phyloP scores from a whole-genome alignment of 148 eudicot species.

The Persicaria tinctoria region DNA sequence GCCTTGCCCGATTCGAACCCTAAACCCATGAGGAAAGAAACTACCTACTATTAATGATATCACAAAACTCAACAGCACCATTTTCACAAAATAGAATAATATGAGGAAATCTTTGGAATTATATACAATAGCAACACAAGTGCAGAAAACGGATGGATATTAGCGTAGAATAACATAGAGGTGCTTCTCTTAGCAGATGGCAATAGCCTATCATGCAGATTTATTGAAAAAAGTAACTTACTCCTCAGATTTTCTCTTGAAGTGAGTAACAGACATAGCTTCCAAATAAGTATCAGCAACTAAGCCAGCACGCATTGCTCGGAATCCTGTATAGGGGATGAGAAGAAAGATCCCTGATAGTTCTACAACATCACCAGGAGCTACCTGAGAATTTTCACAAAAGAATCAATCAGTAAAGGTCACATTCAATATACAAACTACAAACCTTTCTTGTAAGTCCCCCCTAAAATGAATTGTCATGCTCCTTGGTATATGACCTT shows the following conservation, averaged over 20 bases:
- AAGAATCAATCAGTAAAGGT: background rate
- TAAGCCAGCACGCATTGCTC: too few relatives aligned
- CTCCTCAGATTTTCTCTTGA: too few relatives aligned
- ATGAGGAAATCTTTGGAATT: background rate
- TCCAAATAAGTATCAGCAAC: too few relatives aligned
- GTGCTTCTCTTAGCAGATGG: background rate
- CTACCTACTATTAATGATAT: background rate
- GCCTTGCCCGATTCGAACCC: too few relatives aligned
- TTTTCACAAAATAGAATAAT: background rate
- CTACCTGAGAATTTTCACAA: too few relatives aligned
- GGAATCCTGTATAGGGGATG: too few relatives aligned
- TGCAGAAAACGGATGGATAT: background rate
- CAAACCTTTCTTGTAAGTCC: constrained; percentile 93
- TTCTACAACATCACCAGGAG: too few relatives aligned
- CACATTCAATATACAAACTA: background rate
- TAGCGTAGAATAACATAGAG: background rate
- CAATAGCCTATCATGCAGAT: too few relatives aligned
- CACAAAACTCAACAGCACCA: background rate
- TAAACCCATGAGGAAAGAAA: background rate
- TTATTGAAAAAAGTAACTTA: too few relatives aligned
- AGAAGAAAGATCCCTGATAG: too few relatives aligned
- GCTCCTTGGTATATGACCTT: constrained; percentile 95
- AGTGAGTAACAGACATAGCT: too few relatives aligned
- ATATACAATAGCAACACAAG: background rate
- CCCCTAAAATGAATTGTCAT: constrained; percentile 96